Conservation (phyloP, 106 monocot species). For the Xerophyta viscosa region DNA sequence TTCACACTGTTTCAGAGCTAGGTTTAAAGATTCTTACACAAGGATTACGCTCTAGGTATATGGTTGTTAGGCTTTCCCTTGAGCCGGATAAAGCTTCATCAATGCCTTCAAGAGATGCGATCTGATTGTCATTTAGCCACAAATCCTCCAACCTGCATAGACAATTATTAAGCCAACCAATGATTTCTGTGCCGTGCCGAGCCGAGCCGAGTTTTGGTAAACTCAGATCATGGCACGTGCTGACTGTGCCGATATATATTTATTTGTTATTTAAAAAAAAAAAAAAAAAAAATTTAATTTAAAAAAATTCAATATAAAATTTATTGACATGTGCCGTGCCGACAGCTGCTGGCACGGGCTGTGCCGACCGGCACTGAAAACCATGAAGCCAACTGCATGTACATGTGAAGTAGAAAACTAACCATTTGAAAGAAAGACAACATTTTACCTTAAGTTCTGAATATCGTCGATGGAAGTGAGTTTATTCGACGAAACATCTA, state of each 20-base stretch:
- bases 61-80: conserved; percentile 68
- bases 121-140: conserved; percentile 93
- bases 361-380: too few relatives aligned
- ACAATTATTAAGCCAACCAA: too few relatives aligned
- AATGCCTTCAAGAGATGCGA: conserved; percentile 67
- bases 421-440: background rate
- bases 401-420: conserved; percentile 2
- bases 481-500: conserved; percentile 95
- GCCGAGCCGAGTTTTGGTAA: too few relatives aligned
- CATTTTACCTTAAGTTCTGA: conserved; percentile 58
- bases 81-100: conserved; percentile 63
- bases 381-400: too few relatives aligned
- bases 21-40: conserved; percentile 51
- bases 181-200: too few relatives aligned
- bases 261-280: too few relatives aligned
- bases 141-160: conserved; percentile 74
- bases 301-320: too few relatives aligned
- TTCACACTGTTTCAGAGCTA: background rate
- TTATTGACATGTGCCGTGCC: too few relatives aligned
- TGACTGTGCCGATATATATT: too few relatives aligned
- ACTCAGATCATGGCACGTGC: too few relatives aligned
- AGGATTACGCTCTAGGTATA: conserved; percentile 93
- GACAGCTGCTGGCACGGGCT: too few relatives aligned
- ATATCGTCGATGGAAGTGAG: conserved; percentile 63
- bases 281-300: too few relatives aligned